Conservation (phyloP, 208 protist species). For the Crithidia thermophila region DNA sequence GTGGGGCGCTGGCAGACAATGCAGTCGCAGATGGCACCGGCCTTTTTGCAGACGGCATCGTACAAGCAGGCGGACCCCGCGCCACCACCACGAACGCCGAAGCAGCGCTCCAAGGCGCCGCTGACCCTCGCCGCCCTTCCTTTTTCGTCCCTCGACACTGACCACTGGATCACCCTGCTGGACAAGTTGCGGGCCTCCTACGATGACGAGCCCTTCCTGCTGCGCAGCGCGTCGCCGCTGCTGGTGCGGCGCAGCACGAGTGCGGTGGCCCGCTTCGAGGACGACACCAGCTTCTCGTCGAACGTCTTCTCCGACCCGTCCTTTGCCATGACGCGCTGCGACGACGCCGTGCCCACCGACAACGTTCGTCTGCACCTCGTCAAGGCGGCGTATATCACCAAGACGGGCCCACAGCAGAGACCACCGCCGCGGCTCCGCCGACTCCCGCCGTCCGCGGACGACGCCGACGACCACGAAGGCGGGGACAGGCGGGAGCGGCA, state of each 20-base stretch:
- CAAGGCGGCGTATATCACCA: neutral
- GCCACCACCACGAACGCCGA: neutral
- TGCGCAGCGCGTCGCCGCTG: slow-evolving; percentile 2
- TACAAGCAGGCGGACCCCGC: neutral
- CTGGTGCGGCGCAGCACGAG: slow-evolving; percentile 4
- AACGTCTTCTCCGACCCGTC: slow-evolving; percentile 22
- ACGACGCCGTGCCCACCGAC: slow-evolving; percentile 2
- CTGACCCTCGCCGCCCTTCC: too few relatives aligned
- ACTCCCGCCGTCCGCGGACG: neutral
- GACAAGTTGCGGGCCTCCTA: slow-evolving; percentile 1
- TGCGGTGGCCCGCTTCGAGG: neutral
- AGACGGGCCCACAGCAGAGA: neutral
- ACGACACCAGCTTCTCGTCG: slow-evolving; percentile 13
- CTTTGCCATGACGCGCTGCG: neutral
- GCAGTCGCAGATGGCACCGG: neutral
- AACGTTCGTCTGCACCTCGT: slow-evolving; percentile 4
- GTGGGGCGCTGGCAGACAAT: slow-evolving; percentile 9
- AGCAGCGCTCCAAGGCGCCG: neutral
- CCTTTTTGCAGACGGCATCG: slow-evolving; percentile 9
- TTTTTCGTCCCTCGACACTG: neutral
- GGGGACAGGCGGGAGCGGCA: neutral
- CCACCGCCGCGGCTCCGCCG: slow-evolving; percentile 3
- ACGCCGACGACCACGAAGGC: neutral
- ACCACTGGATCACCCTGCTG: neutral
- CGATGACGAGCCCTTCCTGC: slow-evolving; percentile 5